Evolutionary conservation across 805 yeast genomes (phyloP), one percentile per base, ranked within the genome.

Genomic region (Barnettozyma sp.): DNA sequence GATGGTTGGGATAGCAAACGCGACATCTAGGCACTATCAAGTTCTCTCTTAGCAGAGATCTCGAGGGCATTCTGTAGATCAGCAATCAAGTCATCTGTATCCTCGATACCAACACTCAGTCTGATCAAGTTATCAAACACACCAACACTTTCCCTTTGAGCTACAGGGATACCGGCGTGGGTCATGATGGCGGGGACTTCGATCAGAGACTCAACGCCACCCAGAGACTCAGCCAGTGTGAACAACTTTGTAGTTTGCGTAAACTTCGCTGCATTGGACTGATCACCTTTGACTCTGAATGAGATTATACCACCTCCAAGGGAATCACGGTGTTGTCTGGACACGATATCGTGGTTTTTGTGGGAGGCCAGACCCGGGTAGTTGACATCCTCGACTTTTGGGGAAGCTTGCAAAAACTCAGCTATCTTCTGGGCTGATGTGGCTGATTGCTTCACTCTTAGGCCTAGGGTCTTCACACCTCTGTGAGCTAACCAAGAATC

Each of bases 151-250:
- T 81, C 90, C 63, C 94, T 76, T 51, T 75, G 78, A 36, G 67
- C 83, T 57, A 69, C 67, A 54, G 92, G 86, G 59, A 84, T 84
- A 56, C 94, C 94, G 38, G 90, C 92, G 53, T 84, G 95, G 50
- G 95, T 84, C 95, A 84, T 84, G 39, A 77, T 75, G 31, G 94
- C 92, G 27, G 95, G 95, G 33, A 85, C 88, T 63, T 85, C 94
- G 46, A 82, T 64, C 53, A 84, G 68, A 7, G 88, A 78, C 66
- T 85, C 95, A 44, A 85, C 78, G 49, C 95, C 95, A 48, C 95
- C 95, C 43, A 85, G 71, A 15, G 94, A 83, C 65, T 86, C 95
- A 39, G 95, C 94, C 54, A 85, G 68, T 15, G 92, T 78, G 70
- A 85, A 85, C 42, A 82, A 56, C 64, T 79, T 74, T 44, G 94